Base-by-base conservation (phyloP, 345 rosid species). In the Eucalyptus sp. region DNA sequence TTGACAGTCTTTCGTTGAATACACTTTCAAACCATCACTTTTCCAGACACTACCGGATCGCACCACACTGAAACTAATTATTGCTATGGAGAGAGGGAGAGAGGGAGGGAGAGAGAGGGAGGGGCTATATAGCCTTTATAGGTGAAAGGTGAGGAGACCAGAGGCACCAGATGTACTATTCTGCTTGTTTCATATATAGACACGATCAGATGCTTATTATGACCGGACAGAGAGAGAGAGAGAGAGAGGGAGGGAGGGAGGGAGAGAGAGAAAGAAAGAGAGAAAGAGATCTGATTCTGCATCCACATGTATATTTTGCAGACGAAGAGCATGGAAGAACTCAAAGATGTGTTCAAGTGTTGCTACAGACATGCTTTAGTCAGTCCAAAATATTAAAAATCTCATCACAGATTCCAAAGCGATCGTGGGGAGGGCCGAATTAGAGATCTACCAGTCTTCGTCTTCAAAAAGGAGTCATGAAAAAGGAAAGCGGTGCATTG, bases 1-100 rank as follows among this genome's bases (percentile, higher is more conserved):
- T 87, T 80, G 94, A 93, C 94, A 90, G 92, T 90, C 87, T 89
- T 89, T 89, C 91, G 91, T 91, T 94, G 92, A 92, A 92, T 90
- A 81, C 91, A 91, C 91, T 90, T 93, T 93, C 92, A 91, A 93
- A 91, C 92, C 94, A 86, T 90, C 93, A 91, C 93, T 93, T 94
- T 93, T 91, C 90, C 94, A 92, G 94, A 94, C 94, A 93, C 91
- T 86, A 94, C 91, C 94, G 88, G 90, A 92, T 94, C 94, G 89
- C 92, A 90, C 92, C 89, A 66, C 91, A 56, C 93, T 92, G 92
- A 90, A 89, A 89, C 94, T 94, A 91, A 90, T 94, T 89, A 93
- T 94, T 94, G 88, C 83, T 50, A 87, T 50, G 89, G 51, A 89
- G 27, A 79, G 49, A 79, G 54, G 50, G 58, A 89, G 31, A 79